Evolutionary conservation across 192 early-diverging fungal genomes (phyloP).

Genomic region (Tieghemiomyces parasiticus): DNA sequence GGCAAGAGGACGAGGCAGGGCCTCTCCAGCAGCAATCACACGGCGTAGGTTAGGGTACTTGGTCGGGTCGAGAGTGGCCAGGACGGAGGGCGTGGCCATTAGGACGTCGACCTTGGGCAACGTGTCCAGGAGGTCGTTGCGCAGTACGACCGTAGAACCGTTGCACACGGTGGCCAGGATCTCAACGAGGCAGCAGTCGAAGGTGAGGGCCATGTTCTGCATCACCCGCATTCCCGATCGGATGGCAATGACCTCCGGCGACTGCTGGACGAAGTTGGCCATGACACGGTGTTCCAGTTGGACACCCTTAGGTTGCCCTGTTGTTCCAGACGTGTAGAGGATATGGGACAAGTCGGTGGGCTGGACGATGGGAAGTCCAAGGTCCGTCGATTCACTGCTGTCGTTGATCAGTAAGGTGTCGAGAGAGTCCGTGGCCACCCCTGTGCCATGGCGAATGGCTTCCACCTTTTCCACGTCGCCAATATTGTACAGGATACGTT

Average conservation of each 20-base stretch:
- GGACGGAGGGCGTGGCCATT: background rate
- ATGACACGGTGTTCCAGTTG: background rate
- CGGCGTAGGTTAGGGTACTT: background rate
- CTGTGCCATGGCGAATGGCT: background rate
- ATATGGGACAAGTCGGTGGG: too few relatives aligned
- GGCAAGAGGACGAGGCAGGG: background rate
- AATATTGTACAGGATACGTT: too few relatives aligned
- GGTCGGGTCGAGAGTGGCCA: background rate
- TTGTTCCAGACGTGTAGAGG: too few relatives aligned
- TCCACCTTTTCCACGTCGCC: too few relatives aligned
- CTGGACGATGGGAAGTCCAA: too few relatives aligned
- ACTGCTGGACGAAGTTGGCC: background rate
- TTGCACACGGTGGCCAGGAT: background rate
- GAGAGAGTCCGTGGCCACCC: too few relatives aligned
- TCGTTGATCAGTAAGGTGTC: too few relatives aligned
- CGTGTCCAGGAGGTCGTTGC: background rate
- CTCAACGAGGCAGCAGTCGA: background rate
- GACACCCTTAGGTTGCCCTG: conserved; percentile 21
- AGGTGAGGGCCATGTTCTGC: background rate
- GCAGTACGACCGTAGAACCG: background rate
- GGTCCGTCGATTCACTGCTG: too few relatives aligned
- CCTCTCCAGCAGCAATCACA: conserved; percentile 8
- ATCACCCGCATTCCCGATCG: background rate
- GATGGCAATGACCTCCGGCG: background rate
- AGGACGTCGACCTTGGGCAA: background rate